Evolutionary conservation across 805 yeast species (phyloP).

Genomic region (Tetrapisispora nanseiensis): DNA sequence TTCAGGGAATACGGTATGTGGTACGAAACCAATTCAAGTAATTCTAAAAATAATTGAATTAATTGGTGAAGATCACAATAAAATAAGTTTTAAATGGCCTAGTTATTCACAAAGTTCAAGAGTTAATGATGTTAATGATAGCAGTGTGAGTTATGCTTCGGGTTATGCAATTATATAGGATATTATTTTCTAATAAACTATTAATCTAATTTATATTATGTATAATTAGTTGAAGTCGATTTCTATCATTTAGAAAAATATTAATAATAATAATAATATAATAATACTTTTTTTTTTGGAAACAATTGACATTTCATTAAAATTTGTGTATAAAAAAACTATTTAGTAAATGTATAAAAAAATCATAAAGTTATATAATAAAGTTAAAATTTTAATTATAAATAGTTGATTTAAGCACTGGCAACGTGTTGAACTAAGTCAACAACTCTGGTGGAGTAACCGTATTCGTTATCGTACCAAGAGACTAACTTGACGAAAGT

Average conservation of each 20-base stretch:
- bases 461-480: slow-evolving; percentile 70
- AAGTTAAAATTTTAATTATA: slow-evolving; percentile 1
- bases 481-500: slow-evolving; percentile 60
- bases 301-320: slow-evolving; percentile 6
- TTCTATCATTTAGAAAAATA: too few species aligned
- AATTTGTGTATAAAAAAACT: slow-evolving; percentile 1
- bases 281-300: too few species aligned
- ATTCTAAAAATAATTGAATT: slow-evolving; percentile 41
- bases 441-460: slow-evolving; percentile 69
- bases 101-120: slow-evolving; percentile 70
- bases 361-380: background rate
- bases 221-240: too few species aligned
- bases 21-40: slow-evolving; percentile 71
- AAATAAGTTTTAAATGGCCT: slow-evolving; percentile 50
- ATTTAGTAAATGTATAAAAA: slow-evolving; percentile 1
- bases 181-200: too few species aligned
- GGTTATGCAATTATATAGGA: slow-evolving; percentile 41
- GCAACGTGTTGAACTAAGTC: slow-evolving; percentile 61
- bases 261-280: background rate
- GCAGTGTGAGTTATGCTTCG: slow-evolving; percentile 87
- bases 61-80: slow-evolving; percentile 5
- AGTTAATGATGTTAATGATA: slow-evolving; percentile 41
- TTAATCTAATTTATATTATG: too few species aligned
- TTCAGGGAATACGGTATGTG: slow-evolving; percentile 90
- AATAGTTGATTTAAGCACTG: slow-evolving; percentile 18